These are phyloP conservation scores for Lasiosphaeriaceae sp. DNA, from an alignment of 495 filamentous ascomycete genomes.

Conservation along the genomic window DNA sequence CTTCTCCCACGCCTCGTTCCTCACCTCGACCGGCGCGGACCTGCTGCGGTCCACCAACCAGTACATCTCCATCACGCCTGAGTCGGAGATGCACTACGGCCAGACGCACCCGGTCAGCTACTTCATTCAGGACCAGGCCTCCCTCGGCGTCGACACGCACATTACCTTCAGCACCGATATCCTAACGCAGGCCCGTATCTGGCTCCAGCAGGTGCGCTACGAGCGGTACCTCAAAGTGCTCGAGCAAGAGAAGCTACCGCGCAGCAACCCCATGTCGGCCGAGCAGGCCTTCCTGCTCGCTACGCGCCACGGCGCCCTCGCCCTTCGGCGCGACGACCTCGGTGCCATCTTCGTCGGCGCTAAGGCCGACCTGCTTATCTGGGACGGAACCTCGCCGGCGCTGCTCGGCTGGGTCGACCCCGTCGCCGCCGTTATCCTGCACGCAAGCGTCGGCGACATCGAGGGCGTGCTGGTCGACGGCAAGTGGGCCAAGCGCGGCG, in stretches of 20 bases:
- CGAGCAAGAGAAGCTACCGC: slow-evolving; percentile 33
- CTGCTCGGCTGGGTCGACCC: slow-evolving; percentile 50
- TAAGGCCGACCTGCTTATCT: slow-evolving; percentile 50
- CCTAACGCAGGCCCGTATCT: slow-evolving; percentile 41
- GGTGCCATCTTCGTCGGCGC: slow-evolving; percentile 43
- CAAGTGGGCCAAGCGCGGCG: slow-evolving; percentile 35
- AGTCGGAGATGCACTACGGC: slow-evolving; percentile 45
- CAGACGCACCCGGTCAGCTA: slow-evolving; percentile 33
- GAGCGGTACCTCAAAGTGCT: slow-evolving; percentile 32
- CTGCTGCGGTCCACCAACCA: slow-evolving; percentile 36
- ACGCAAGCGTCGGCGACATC: slow-evolving; percentile 46
- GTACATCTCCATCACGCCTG: slow-evolving; percentile 43
- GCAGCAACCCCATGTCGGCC: slow-evolving; percentile 39
- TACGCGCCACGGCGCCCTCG: slow-evolving; percentile 43
- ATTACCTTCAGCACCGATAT: slow-evolving; percentile 43
- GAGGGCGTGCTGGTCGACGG: slow-evolving; percentile 47
- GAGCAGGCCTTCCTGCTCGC: slow-evolving; percentile 49
- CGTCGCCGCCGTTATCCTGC: slow-evolving; percentile 49
- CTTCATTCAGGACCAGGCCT: slow-evolving; percentile 37
- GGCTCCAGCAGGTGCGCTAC: slow-evolving; percentile 36
- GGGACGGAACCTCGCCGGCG: slow-evolving; percentile 39
- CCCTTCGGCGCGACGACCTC: slow-evolving; percentile 42
- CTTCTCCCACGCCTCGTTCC: slow-evolving; percentile 36
- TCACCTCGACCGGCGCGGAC: slow-evolving; percentile 23
- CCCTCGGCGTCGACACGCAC: slow-evolving; percentile 45